A percentile compares a stretch with the other conserved stretches of the same genome.
Conservation (phyloP, 2,329 filamentous ascomycete genomes). For the Metarhizium album region DNA sequence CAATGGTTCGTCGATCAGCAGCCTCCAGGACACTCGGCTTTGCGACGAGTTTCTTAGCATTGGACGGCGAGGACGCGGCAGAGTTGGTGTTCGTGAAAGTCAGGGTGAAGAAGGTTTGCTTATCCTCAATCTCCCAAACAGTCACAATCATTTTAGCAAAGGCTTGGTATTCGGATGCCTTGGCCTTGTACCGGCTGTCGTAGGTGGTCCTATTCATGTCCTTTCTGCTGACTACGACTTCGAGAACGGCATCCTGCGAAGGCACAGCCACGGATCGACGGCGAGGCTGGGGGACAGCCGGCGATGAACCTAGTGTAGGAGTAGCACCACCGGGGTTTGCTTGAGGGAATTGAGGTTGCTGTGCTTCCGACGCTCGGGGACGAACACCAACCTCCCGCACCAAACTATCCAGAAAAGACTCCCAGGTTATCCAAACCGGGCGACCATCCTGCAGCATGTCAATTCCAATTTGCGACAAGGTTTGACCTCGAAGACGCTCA, state of each 20-base stretch:
- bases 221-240: conserved; percentile 53
- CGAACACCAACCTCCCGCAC: conserved; percentile 30
- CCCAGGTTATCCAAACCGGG: conserved; percentile 49
- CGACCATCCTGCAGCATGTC: conserved; percentile 61
- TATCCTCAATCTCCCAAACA: conserved; percentile 58
- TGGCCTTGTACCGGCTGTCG: conserved; percentile 22
- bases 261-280: conserved; percentile 15
- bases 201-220: conserved; percentile 28
- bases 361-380: conserved; percentile 13
- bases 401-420: conserved; percentile 45
- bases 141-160: conserved; percentile 69
- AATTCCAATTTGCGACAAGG: conserved; percentile 58
- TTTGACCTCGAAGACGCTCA: conserved; percentile 54
- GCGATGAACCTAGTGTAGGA: conserved; percentile 20
- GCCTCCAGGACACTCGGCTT: conserved; percentile 32
- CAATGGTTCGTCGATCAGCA: conserved; percentile 33
- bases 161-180: conserved; percentile 30
- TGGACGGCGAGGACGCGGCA: conserved; percentile 19
- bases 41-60: conserved; percentile 27
- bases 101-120: conserved; percentile 59
- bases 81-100: conserved; percentile 57
- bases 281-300: conserved; percentile 22
- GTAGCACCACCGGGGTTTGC: conserved; percentile 25
- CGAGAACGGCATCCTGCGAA: conserved; percentile 51
- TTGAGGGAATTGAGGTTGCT: conserved; percentile 9